These are phyloP conservation scores for Rhodomyrtus tomentosa DNA, from an alignment of 345 rosid genomes.

Conservation along the genomic window DNA sequence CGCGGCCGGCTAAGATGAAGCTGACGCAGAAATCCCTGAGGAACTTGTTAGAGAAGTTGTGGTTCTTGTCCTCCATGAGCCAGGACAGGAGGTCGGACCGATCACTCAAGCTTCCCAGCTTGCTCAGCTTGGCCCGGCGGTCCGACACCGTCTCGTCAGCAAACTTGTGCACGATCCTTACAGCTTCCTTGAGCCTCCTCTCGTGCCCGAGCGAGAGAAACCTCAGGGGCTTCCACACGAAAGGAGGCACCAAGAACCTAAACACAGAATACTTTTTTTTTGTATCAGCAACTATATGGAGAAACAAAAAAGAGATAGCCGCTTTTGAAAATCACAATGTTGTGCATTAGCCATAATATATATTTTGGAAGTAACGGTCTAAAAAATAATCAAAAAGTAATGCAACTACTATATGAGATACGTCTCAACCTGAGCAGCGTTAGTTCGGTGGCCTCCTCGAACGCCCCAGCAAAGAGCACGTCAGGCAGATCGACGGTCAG, in stretches of 20 bases:
- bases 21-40: slow-evolving; percentile 55
- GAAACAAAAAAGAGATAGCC: not conserved
- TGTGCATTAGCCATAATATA: not conserved
- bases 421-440: slow-evolving; percentile 33
- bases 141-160: slow-evolving; percentile 29
- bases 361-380: not conserved
- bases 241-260: slow-evolving; percentile 57
- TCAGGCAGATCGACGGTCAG: slow-evolving; percentile 40
- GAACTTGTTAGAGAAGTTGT: slow-evolving; percentile 22
- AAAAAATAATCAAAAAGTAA: not conserved
- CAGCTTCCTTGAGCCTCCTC: slow-evolving; percentile 38
- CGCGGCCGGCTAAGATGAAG: slow-evolving; percentile 67
- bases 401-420: not conserved
- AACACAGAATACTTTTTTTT: slow-evolving; percentile 3
- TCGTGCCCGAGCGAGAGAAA: slow-evolving; percentile 45
- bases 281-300: not conserved
- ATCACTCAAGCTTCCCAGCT: slow-evolving; percentile 14
- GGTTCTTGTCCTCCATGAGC: slow-evolving; percentile 28
- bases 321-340: not conserved
- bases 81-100: slow-evolving; percentile 54
- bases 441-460: slow-evolving; percentile 71
- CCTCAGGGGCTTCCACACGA: slow-evolving; percentile 64
- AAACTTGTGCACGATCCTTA: slow-evolving; percentile 50
- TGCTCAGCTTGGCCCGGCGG: slow-evolving; percentile 10
- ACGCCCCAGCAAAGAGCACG: slow-evolving; percentile 66